Evolutionary conservation across 192 early-diverging fungal species (phyloP), one percentile per base, ranked within the genome.

Genomic region (Dimargaris xerosporica): DNA sequence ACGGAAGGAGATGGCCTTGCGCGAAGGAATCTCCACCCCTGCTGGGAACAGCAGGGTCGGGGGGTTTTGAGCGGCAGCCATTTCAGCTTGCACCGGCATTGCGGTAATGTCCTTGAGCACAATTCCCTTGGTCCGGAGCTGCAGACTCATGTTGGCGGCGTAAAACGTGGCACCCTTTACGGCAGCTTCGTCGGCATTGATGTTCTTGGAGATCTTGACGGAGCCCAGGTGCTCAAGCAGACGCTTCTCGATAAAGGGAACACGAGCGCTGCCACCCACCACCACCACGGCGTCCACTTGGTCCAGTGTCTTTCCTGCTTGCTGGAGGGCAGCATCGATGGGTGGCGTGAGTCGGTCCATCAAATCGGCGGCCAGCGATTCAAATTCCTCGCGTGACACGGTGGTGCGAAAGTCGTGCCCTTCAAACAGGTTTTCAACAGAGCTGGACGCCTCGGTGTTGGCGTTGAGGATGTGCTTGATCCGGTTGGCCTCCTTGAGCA

Each of bases 401-500:
- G 75, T 75, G 9, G 80, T 55, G 46, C 80, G 79, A 68, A 99
- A 93, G 67, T 99, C 94, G 54, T 78, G 66, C 23, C 90, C 94
- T 45, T 91, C 84, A 58, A 87, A 82, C 51, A 99, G 65, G 31
- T 82, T 82, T 74, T 99, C 96, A 52, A 99, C 73, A 17, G 90
- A 88, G 25, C 92, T 86, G 34, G 76, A 75, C 0, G 88, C 88
- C 53, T 97, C 89, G 17, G 77, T 80, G 70, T 99, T 99, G 42
- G 91, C 94, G 64, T 91, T 95, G 47, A 99, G 75, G 64, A 99
- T 92, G 48, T 89, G 85, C 78, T 99, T 99, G 63, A 96, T 89
- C 54, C 93, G 84, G 72, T 83, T 88, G 3, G 96, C 94, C 69
- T 99, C 94, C 67, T 90, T 91, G 54, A 95, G 70, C 30, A 99